Evolutionary conservation across 2,329 filamentous ascomycete species (phyloP).

Genomic region (Tolypocladium nubicola): DNA sequence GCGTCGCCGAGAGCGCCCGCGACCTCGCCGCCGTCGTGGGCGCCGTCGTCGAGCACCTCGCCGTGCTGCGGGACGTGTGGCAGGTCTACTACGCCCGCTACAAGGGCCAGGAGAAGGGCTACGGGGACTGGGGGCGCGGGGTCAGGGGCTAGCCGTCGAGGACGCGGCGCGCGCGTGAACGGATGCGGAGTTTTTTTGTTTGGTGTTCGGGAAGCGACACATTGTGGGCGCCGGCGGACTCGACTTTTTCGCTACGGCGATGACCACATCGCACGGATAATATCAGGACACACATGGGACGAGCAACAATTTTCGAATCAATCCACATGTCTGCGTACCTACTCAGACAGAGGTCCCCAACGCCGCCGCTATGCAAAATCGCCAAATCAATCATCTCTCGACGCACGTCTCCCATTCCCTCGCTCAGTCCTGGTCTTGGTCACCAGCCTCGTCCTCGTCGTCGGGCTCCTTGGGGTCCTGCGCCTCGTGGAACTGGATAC

Average conservation of each 20-base stretch:
- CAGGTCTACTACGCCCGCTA: slow-evolving; percentile 46
- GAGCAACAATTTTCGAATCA: neutral
- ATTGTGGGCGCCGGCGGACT: neutral
- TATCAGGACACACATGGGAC: neutral
- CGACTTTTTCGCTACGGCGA: neutral
- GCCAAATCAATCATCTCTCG: neutral
- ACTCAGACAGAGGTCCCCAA: slow-evolving; percentile 12
- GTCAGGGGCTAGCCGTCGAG: neutral
- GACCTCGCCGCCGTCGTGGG: slow-evolving; percentile 40
- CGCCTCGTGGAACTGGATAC: slow-evolving; percentile 85
- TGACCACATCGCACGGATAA: neutral
- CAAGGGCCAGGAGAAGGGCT: slow-evolving; percentile 31
- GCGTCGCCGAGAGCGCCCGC: slow-evolving; percentile 51
- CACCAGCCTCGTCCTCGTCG: slow-evolving; percentile 39
- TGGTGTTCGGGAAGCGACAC: neutral
- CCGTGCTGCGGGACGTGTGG: slow-evolving; percentile 43
- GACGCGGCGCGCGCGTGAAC: neutral
- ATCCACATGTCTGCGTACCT: neutral
- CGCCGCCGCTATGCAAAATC: slow-evolving; percentile 31
- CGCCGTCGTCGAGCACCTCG: slow-evolving; percentile 34
- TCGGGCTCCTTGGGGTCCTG: slow-evolving; percentile 81
- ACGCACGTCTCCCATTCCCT: neutral
- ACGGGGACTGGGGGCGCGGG: neutral
- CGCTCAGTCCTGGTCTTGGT: slow-evolving; percentile 21
- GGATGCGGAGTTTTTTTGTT: neutral